phyloP scores from a whole-genome alignment of 129 eudicot species.

The Flaveria linearis region DNA sequence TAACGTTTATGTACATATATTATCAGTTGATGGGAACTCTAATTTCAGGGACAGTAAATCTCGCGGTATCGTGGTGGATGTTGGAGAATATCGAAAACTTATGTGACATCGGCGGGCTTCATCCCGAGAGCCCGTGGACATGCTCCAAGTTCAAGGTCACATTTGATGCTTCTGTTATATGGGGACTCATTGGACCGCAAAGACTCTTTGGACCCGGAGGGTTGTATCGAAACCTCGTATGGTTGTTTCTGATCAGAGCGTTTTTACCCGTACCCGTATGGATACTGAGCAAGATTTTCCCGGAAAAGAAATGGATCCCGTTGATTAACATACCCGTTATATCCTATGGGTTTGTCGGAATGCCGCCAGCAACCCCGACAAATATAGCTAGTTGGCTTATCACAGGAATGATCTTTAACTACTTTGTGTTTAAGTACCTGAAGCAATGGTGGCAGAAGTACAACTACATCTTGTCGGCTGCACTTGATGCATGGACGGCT shows the following conservation, averaged over 20 bases:
- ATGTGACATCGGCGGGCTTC: slow-evolving; percentile 71
- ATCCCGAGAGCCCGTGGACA: slow-evolving; percentile 97
- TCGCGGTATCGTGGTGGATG: slow-evolving; percentile 96
- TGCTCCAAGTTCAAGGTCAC: slow-evolving; percentile 93
- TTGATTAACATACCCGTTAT: slow-evolving; percentile 90
- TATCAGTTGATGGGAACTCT: slow-evolving; percentile 78
- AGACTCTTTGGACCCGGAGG: slow-evolving; percentile 91
- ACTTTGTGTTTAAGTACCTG: slow-evolving; percentile 76
- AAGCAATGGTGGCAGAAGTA: slow-evolving; percentile 94
- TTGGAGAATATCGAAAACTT: slow-evolving; percentile 71
- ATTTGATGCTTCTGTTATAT: slow-evolving; percentile 83
- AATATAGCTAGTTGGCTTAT: slow-evolving; percentile 89
- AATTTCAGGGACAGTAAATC: slow-evolving; percentile 76
- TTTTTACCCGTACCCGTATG: slow-evolving; percentile 85
- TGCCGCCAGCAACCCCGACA: slow-evolving; percentile 98
- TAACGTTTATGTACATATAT: not conserved
- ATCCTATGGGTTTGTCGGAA: slow-evolving; percentile 93
- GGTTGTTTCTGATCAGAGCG: slow-evolving; percentile 89
- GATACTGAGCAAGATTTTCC: slow-evolving; percentile 79
- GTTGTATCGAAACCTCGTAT: slow-evolving; percentile 79
- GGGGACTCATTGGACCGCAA: slow-evolving; percentile 88
- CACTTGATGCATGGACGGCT: slow-evolving; percentile 95
- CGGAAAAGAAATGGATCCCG: slow-evolving; percentile 93
- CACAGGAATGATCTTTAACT: slow-evolving; percentile 79
- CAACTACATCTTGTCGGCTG: slow-evolving; percentile 85